Conservation (phyloP, 805 yeast species). For the Ogataea parapolymorpha region DNA sequence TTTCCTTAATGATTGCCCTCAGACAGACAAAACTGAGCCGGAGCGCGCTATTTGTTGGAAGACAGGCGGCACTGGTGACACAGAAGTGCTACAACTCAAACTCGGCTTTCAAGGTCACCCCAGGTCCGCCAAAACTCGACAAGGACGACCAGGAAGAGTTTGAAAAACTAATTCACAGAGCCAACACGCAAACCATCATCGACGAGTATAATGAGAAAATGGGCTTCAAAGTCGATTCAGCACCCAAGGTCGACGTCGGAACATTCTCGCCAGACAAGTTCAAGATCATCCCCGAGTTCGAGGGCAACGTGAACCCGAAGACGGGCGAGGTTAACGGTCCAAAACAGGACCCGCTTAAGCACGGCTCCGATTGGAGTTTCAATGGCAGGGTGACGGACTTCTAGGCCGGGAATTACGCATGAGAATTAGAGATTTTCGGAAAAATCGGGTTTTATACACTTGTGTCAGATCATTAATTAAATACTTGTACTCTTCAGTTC, state of each 20-base stretch:
- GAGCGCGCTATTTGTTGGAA: not conserved
- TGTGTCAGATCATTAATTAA: not conserved
- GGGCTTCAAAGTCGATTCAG: slow-evolving; percentile 30
- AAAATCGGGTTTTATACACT: slow-evolving; percentile 8
- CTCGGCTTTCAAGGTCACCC: slow-evolving; percentile 23
- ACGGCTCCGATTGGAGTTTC: slow-evolving; percentile 87
- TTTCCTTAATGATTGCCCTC: slow-evolving; percentile 1
- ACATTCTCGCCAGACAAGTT: slow-evolving; percentile 64
- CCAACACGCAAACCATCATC: slow-evolving; percentile 73
- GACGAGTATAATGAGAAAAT: slow-evolving; percentile 58
- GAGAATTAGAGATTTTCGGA: slow-evolving; percentile 9
- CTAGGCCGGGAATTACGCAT: slow-evolving; percentile 30
- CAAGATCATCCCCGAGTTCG: slow-evolving; percentile 88
- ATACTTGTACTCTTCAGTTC: slow-evolving; percentile 5
- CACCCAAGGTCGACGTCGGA: slow-evolving; percentile 51
- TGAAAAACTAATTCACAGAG: slow-evolving; percentile 77
- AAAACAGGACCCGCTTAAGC: slow-evolving; percentile 87
- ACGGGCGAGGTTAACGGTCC: slow-evolving; percentile 98
- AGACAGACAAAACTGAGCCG: not conserved
- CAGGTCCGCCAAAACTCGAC: slow-evolving; percentile 71
- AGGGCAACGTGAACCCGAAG: slow-evolving; percentile 87
- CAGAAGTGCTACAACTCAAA: not conserved
- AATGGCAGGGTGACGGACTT: slow-evolving; percentile 97
- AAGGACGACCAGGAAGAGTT: slow-evolving; percentile 87
- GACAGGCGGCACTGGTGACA: not conserved